Evolutionary conservation across 78 protist genomes (phyloP), one percentile per base, ranked within the genome.

Genomic region (Cavenderia fasciculata): DNA sequence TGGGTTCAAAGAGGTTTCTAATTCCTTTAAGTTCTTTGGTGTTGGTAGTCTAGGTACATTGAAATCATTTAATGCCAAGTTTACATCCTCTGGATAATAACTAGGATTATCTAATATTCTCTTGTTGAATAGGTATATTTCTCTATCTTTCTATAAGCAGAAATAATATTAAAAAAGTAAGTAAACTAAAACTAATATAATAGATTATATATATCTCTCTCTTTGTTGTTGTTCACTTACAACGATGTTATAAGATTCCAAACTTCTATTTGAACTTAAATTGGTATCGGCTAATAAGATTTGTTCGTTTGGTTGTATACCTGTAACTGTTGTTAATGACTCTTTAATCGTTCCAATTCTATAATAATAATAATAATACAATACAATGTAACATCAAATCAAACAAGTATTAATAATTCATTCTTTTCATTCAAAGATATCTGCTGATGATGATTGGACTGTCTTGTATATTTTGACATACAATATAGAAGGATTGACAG

Each of bases 401-500:
- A 38, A 23, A 27, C 33, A n/a, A 2, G 19, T 25, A 73, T 4
- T 33, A 44, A n/a, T 16, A 31, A 1, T 40, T 7, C 10, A 38
- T 27, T n/a, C 23, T n/a, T 54, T 34, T 7, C 18, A 1, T n/a
- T 3, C 14, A n/a, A n/a, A n/a, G n/a, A n/a, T n/a, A n/a, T n/a
- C n/a, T n/a, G n/a, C n/a, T n/a, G n/a, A n/a, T n/a, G n/a, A n/a
- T n/a, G n/a, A n/a, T n/a, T n/a, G n/a, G n/a, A n/a, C n/a, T n/a
- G n/a, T n/a, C n/a, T n/a, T n/a, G n/a, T n/a, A n/a, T n/a, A n/a
- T n/a, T n/a, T n/a, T n/a, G n/a, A 78, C 87, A 52, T 78, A 78
- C 87, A 33, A 4, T 19, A 82, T 31, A 41, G 70, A 34, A 44
- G 90, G 52, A 46, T 82, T 82, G 1, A 68, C 90, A 21, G 90